Percentiles rank a stretch among this genome's conserved stretches.
These are phyloP conservation scores for Silene noctiflora DNA, from an alignment of 179 eudicot genomes.

Conservation along the genomic window DNA sequence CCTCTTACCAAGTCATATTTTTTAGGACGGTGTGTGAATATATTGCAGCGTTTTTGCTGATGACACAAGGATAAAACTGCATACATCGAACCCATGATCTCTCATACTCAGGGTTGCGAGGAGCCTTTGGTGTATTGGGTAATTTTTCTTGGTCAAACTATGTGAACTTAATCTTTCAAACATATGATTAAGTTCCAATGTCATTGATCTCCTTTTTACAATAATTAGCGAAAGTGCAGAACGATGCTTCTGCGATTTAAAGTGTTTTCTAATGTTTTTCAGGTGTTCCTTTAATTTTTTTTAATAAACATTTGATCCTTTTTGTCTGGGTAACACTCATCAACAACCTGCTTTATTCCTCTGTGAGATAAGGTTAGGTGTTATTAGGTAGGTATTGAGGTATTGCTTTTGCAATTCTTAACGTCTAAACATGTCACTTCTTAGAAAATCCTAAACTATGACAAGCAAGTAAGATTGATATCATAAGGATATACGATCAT, in stretches of 20 bases:
- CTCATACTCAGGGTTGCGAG: too few relatives aligned
- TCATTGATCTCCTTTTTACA: constrained; percentile 3
- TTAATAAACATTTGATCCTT: not conserved
- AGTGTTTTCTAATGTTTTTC: constrained; percentile 9
- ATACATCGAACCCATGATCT: not conserved
- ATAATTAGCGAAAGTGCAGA: constrained; percentile 13
- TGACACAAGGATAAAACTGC: not conserved
- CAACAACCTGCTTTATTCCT: constrained; percentile 4
- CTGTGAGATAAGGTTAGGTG: constrained; percentile 19
- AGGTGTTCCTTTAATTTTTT: constrained; percentile 15
- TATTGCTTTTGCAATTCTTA: constrained; percentile 7
- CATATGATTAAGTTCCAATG: constrained; percentile 14
- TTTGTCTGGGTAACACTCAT: constrained; percentile 6
- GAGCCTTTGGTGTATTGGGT: not conserved
- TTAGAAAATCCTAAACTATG: not conserved
- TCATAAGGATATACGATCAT: not conserved
- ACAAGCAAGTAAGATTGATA: not conserved
- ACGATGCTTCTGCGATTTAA: constrained; percentile 18
- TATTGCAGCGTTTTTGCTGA: not conserved
- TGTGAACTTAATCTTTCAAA: constrained; percentile 11
- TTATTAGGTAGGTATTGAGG: constrained; percentile 8
- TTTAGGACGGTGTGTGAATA: not conserved
- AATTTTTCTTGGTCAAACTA: constrained; percentile 13
- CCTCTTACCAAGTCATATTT: not conserved
- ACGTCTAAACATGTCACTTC: constrained; percentile 10